These are phyloP conservation scores for Metschnikowia lunata DNA, from an alignment of 805 yeast genomes.

Conservation along the genomic window DNA sequence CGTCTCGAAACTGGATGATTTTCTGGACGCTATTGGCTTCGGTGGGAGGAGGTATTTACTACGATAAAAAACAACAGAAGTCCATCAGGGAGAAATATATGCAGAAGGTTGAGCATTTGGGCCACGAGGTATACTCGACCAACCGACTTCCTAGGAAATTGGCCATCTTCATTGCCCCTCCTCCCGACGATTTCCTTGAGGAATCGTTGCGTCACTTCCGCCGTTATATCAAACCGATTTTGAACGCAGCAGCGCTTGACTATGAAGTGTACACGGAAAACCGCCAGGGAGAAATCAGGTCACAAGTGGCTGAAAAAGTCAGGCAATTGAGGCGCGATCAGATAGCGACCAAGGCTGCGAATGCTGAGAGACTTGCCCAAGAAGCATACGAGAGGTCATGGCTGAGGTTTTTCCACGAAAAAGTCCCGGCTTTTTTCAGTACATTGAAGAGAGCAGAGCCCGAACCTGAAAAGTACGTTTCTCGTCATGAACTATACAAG, in stretches of 20 bases:
- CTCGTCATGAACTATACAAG: slow-evolving; percentile 35
- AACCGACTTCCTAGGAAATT: slow-evolving; percentile 66
- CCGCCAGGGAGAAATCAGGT: slow-evolving; percentile 86
- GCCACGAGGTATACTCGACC: slow-evolving; percentile 43
- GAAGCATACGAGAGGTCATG: slow-evolving; percentile 22
- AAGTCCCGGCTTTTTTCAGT: slow-evolving; percentile 2
- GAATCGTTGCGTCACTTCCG: slow-evolving; percentile 70
- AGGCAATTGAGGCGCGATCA: slow-evolving; percentile 57
- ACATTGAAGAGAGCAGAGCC: slow-evolving; percentile 16
- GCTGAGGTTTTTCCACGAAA: slow-evolving; percentile 24
- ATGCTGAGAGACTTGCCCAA: slow-evolving; percentile 2
- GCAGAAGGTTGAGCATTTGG: slow-evolving; percentile 49
- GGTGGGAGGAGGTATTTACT: slow-evolving; percentile 69
- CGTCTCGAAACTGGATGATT: slow-evolving; percentile 90
- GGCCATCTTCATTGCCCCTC: slow-evolving; percentile 88
- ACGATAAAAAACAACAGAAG: slow-evolving; percentile 73
- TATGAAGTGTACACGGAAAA: slow-evolving; percentile 71
- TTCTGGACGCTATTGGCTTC: slow-evolving; percentile 71
- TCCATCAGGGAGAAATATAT: slow-evolving; percentile 63
- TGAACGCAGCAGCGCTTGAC: slow-evolving; percentile 81
- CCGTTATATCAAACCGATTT: slow-evolving; percentile 76
- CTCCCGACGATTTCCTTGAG: slow-evolving; percentile 86
- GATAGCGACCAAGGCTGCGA: slow-evolving; percentile 10
- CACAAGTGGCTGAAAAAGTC: slow-evolving; percentile 75
- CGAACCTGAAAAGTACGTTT: slow-evolving; percentile 24